Evolutionary conservation across 1,284 basidiomycete genomes (phyloP).

Genomic region (Puccinia coronata): DNA sequence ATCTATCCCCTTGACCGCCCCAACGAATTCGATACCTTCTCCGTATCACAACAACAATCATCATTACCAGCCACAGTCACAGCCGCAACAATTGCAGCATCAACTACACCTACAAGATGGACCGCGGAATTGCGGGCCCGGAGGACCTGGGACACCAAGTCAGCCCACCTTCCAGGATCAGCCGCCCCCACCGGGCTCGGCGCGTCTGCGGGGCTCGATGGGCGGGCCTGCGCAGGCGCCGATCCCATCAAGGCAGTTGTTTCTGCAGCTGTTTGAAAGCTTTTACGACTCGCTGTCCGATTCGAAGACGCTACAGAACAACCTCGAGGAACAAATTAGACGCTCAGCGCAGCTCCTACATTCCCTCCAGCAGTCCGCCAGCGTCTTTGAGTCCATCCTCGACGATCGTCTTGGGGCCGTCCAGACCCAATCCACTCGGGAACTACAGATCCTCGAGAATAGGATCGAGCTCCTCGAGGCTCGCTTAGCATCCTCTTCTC

Average conservation of each 20-base stretch:
- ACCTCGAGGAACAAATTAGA: conserved; percentile 52
- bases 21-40: not conserved
- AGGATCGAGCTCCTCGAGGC: conserved; percentile 48
- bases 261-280: conserved; percentile 54
- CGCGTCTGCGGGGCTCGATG: not conserved
- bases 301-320: conserved; percentile 51
- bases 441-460: conserved; percentile 50
- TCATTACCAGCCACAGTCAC: not conserved
- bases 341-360: conserved; percentile 49
- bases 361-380: conserved; percentile 52
- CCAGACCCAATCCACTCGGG: conserved; percentile 36
- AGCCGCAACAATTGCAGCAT: not conserved
- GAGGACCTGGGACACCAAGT: not conserved
- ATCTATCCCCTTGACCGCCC: not conserved
- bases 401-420: conserved; percentile 43
- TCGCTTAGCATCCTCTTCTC: not conserved
- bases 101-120: not conserved
- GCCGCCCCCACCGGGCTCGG: not conserved
- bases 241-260: conserved; percentile 51
- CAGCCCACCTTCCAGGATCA: not conserved
- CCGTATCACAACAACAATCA: not conserved
- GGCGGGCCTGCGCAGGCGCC: not conserved
- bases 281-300: conserved; percentile 55
- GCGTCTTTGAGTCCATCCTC: conserved; percentile 48
- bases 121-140: not conserved